Evolutionary conservation across 768 basidiomycete species (phyloP).

Genomic region (Mycena galericulata): DNA sequence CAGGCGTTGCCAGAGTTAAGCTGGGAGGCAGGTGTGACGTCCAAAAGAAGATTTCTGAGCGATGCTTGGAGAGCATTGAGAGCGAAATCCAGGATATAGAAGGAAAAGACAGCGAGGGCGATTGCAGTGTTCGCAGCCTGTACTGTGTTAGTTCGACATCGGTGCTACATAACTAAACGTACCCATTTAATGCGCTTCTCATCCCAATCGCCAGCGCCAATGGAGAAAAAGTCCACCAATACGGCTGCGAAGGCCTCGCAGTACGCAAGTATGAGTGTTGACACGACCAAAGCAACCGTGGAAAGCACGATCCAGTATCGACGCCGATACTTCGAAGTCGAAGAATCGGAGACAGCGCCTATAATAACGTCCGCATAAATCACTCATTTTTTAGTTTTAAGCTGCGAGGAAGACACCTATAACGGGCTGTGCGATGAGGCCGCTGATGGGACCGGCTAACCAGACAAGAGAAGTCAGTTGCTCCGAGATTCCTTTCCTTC

Average conservation of each 20-base stretch:
- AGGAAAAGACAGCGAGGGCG: conserved; percentile 86
- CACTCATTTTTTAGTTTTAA: conserved; percentile 15
- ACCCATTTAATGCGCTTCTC: conserved; percentile 75
- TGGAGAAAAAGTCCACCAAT: conserved; percentile 81
- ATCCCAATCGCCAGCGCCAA: conserved; percentile 90
- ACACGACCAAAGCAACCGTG: conserved; percentile 81
- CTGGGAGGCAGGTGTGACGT: conserved; percentile 89
- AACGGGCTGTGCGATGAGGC: conserved; percentile 95
- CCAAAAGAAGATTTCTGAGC: conserved; percentile 91
- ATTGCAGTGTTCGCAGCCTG: conserved; percentile 82
- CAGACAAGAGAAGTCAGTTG: conserved; percentile 95
- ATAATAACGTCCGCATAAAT: conserved; percentile 1
- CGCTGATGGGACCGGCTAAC: conserved; percentile 95
- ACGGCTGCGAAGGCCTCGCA: conserved; percentile 79
- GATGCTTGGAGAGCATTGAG: conserved; percentile 96
- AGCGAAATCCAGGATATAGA: conserved; percentile 97
- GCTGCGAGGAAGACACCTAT: conserved; percentile 70
- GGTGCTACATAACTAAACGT: conserved; percentile 34
- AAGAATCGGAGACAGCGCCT: conserved; percentile 97
- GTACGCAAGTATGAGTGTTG: conserved; percentile 86
- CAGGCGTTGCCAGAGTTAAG: conserved; percentile 96
- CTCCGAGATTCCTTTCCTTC: conserved; percentile 78
- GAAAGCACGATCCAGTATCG: conserved; percentile 95
- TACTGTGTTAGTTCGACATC: not conserved
- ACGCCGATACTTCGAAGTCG: conserved; percentile 88